A percentile compares a stretch with the other conserved stretches of the same genome.
Conservation (phyloP, 2,329 filamentous ascomycete species). For the Aspergillus novofumigatus region DNA sequence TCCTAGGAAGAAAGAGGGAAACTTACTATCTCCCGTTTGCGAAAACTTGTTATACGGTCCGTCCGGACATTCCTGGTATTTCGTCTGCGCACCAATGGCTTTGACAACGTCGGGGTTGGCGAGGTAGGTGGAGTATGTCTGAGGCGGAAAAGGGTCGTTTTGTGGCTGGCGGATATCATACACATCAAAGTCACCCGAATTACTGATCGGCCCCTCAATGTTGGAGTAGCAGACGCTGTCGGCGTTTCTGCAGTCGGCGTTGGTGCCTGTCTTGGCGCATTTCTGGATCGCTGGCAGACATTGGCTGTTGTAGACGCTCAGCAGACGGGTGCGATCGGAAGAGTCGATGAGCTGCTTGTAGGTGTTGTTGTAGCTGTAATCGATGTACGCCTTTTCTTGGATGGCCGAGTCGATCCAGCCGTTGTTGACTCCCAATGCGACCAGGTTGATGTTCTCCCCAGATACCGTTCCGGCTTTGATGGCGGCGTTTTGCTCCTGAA, state of each 20-base stretch:
- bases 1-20: neutral
- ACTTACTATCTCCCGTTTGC: slow-evolving; percentile 39
- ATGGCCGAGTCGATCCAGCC: slow-evolving; percentile 50
- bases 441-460: slow-evolving; percentile 47
- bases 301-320: slow-evolving; percentile 29
- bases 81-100: slow-evolving; percentile 45
- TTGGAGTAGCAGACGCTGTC: slow-evolving; percentile 32
- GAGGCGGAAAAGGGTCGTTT: slow-evolving; percentile 38
- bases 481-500: slow-evolving; percentile 34
- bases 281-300: slow-evolving; percentile 39
- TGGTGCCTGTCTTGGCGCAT: slow-evolving; percentile 32
- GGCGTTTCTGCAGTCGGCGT: slow-evolving; percentile 30
- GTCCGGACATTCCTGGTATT: slow-evolving; percentile 42
- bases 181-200: slow-evolving; percentile 29
- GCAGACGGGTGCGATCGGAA: slow-evolving; percentile 27
- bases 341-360: slow-evolving; percentile 41
- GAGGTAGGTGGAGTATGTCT: slow-evolving; percentile 43
- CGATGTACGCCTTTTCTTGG: slow-evolving; percentile 43
- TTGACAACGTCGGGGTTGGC: slow-evolving; percentile 32
- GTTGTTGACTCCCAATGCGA: slow-evolving; percentile 55
- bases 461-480: slow-evolving; percentile 35
- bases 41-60: slow-evolving; percentile 36
- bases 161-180: slow-evolving; percentile 45
- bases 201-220: slow-evolving; percentile 35
- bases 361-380: slow-evolving; percentile 46